Evolutionary conservation across 306 rosid species (phyloP), one percentile per base, ranked within the genome.

Genomic region (Potentilla sterilis): DNA sequence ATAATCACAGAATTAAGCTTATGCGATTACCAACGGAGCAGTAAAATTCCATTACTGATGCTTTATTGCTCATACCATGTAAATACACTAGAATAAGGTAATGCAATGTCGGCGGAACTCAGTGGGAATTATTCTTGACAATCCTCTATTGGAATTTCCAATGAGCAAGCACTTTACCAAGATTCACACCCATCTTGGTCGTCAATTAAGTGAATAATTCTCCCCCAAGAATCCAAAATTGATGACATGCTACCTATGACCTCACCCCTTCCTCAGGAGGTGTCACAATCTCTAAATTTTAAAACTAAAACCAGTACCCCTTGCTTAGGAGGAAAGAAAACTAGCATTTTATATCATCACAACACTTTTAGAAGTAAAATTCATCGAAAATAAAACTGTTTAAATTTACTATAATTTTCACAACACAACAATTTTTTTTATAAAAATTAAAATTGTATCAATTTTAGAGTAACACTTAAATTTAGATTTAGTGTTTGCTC

Each of bases 151-250:
- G 5, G 10, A 22, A 10, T 54, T 67, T 52, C 22, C 19, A 6
- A 28, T 12, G 57, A 52, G 24, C 77, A 72, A 11, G 32, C 37
- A 70, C 72, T 28, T 70, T 43, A 6, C 24, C 28, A 55, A 55
- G 61, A 75, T 70, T 65, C 68, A 54, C 46, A 32, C 22, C 21
- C 58, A 34, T 63, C 42, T 41, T 28, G 77, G 66, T 67, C 74
- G 43, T 18, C 70, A 44, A 48, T 16, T 8, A 62, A 40, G 65
- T 40, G 51, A 52, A 76, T 18, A 46, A 21, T 71, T 21, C 38
- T 44, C 35, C 52, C 19, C 5, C 40, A 37, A 5, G 40, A 37
- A 37, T 37, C 69, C 70, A 75, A 70, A 73, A 77, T 61, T 67
- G 61, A 78, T 68, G 69, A 77, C 75, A 51, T 61, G 41, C 12